These are phyloP conservation scores for Fraxinus floribunda DNA, from an alignment of 305 asterid species.

Conservation along the genomic window DNA sequence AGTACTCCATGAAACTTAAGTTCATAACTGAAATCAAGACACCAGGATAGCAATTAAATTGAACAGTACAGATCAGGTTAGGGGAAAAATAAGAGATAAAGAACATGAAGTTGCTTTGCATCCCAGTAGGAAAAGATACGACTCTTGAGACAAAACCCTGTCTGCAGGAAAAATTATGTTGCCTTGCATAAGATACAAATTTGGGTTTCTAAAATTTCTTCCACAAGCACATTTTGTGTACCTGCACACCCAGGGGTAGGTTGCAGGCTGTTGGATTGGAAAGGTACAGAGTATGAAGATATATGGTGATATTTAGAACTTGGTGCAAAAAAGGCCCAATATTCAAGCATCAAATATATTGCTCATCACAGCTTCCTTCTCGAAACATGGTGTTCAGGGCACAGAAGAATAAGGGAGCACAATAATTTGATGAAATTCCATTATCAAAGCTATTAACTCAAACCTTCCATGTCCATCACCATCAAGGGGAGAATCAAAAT, in stretches of 20 bases:
- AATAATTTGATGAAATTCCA: not conserved
- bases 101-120: not conserved
- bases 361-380: not conserved
- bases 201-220: not conserved
- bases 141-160: not conserved
- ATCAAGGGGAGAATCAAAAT: conserved; percentile 89
- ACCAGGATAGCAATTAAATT: not conserved
- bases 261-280: not conserved
- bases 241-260: not conserved
- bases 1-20: not conserved
- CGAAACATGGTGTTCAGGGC: not conserved
- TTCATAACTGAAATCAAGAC: not conserved
- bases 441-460: conserved; percentile 21
- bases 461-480: conserved; percentile 99
- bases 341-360: not conserved
- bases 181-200: not conserved
- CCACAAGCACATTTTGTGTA: not conserved
- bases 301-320: not conserved
- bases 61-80: not conserved
- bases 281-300: not conserved
- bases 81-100: not conserved
- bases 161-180: not conserved
- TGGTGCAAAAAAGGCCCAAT: not conserved
- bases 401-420: not conserved
- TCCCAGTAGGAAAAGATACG: not conserved